Percentiles rank a stretch among this genome's conserved stretches.
Evolutionary conservation across 1,139 yeast genomes (phyloP).

Genomic region (Blastobotrys petasosporus): DNA sequence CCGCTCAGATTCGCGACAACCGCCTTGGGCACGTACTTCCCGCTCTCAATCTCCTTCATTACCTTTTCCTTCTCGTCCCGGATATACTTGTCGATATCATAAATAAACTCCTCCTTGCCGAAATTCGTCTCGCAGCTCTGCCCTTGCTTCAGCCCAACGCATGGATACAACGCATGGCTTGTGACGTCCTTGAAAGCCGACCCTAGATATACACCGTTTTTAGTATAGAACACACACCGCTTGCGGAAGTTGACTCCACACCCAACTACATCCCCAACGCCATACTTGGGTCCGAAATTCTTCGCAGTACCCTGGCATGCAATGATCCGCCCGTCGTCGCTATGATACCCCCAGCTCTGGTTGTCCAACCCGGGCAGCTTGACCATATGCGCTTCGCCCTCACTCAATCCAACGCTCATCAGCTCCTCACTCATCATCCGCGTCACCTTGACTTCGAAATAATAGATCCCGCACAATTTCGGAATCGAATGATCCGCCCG

Average conservation of each 20-base stretch:
- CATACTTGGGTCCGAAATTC: slow-evolving; percentile 44
- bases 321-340: slow-evolving; percentile 49
- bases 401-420: slow-evolving; percentile 34
- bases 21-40: slow-evolving; percentile 9
- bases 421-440: slow-evolving; percentile 19
- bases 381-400: slow-evolving; percentile 26
- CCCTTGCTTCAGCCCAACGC: slow-evolving; percentile 43
- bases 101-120: slow-evolving; percentile 60
- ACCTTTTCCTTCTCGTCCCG: slow-evolving; percentile 38
- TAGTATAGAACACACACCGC: slow-evolving; percentile 64
- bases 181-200: slow-evolving; percentile 44
- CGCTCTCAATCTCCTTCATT: slow-evolving; percentile 16
- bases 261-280: slow-evolving; percentile 64
- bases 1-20: too few relatives aligned
- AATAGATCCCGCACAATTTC: slow-evolving; percentile 46
- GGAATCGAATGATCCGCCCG: slow-evolving; percentile 43
- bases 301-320: slow-evolving; percentile 40
- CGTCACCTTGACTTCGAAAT: slow-evolving; percentile 48
- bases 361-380: slow-evolving; percentile 44
- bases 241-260: slow-evolving; percentile 73
- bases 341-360: slow-evolving; percentile 53
- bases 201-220: slow-evolving; percentile 66
- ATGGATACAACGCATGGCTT: slow-evolving; percentile 40
- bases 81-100: slow-evolving; percentile 65
- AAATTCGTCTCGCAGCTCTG: slow-evolving; percentile 59